phyloP scores from a whole-genome alignment of 495 filamentous ascomycete species.

The Tuber aestivum region DNA sequence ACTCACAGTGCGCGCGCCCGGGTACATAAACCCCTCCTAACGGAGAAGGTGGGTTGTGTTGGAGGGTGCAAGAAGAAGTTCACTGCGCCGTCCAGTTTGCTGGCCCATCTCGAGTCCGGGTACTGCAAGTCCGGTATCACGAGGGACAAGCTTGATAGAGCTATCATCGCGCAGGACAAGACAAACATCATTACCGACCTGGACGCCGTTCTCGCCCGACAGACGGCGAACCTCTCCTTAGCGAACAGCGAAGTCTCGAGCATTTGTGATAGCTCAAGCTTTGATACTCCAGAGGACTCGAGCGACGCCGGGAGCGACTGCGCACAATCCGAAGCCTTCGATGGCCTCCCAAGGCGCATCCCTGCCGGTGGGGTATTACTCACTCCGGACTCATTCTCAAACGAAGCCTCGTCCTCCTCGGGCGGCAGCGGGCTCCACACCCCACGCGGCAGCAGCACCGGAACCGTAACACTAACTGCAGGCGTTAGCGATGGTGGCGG shows the following conservation, averaged over 20 bases:
- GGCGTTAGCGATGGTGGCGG: background rate
- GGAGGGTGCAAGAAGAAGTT: constrained; percentile 22
- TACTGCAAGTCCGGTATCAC: constrained; percentile 25
- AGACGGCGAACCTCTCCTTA: background rate
- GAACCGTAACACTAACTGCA: background rate
- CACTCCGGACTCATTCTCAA: constrained; percentile 1
- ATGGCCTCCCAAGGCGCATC: background rate
- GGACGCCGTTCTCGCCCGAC: constrained; percentile 13
- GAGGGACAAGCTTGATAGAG: constrained; percentile 22
- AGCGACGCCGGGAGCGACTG: constrained; percentile 9
- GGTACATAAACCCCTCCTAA: constrained; percentile 15
- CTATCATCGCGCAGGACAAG: constrained; percentile 29
- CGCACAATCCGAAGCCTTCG: background rate
- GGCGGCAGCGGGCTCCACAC: constrained; percentile 13
- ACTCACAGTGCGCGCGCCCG: constrained; percentile 4
- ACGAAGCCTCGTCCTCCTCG: constrained; percentile 13
- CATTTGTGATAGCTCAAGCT: background rate
- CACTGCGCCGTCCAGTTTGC: constrained; percentile 18
- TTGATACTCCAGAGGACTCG: constrained; percentile 17
- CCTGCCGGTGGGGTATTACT: constrained; percentile 1
- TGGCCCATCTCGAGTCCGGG: constrained; percentile 28
- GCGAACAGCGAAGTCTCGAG: background rate
- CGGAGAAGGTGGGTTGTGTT: constrained; percentile 10
- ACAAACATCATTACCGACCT: constrained; percentile 27
- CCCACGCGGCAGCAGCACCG: constrained; percentile 7